These are phyloP conservation scores for Claviceps sp. DNA, from an alignment of 2,329 filamentous ascomycete species.

Conservation along the genomic window DNA sequence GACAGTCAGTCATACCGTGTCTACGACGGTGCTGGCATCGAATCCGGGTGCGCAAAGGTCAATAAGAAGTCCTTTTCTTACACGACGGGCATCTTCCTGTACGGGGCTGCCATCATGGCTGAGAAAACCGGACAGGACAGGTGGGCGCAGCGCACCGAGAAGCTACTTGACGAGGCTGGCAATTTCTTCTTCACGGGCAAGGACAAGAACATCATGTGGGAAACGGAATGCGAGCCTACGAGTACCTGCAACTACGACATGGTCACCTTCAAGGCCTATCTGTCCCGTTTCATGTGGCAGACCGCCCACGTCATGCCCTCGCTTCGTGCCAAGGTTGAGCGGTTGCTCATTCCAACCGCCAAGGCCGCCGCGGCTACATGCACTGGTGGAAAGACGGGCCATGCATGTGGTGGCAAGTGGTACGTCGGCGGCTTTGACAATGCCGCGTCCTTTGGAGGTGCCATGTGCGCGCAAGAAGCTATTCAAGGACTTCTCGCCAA, in stretches of 20 bases:
- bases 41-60: constrained; percentile 37
- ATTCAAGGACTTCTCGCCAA: constrained; percentile 44
- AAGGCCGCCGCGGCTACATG: constrained; percentile 43
- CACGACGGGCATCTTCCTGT: constrained; percentile 51
- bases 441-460: constrained; percentile 42
- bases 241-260: constrained; percentile 48
- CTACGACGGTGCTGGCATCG: constrained; percentile 47
- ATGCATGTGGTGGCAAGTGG: constrained; percentile 50
- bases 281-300: constrained; percentile 50
- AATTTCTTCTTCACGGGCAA: constrained; percentile 43
- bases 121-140: constrained; percentile 40
- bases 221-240: constrained; percentile 49
- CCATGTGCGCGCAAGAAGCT: constrained; percentile 51
- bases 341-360: constrained; percentile 37
- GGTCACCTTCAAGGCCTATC: constrained; percentile 55
- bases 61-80: constrained; percentile 51
- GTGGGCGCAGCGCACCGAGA: constrained; percentile 40
- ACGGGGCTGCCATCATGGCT: constrained; percentile 50
- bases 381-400: constrained; percentile 37
- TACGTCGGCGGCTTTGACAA: constrained; percentile 44
- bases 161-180: constrained; percentile 36
- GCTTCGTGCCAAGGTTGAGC: constrained; percentile 32
- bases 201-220: constrained; percentile 47
- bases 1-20: constrained; percentile 36
- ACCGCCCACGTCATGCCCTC: constrained; percentile 43